Evolutionary conservation across 2,329 filamentous ascomycete species (phyloP), one percentile per base, ranked within the genome.

Genomic region (Sporothrix dimorphospora): DNA sequence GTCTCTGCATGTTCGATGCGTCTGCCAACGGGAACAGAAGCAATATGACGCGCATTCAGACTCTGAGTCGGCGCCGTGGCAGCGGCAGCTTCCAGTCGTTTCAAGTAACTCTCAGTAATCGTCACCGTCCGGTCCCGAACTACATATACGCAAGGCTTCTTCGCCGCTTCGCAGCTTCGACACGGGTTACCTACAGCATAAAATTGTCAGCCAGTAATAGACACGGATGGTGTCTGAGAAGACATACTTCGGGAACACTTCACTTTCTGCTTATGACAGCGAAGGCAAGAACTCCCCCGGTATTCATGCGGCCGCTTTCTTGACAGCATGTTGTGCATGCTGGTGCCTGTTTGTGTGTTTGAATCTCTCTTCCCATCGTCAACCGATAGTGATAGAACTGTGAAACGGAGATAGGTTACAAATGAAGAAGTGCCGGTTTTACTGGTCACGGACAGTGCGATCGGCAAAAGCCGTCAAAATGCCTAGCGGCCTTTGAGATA

Each of bases 251-350:
- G 21, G 3, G 71, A 51, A 30, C 66, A 72, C 30, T 72, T 70
- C 9, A 70, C 57, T 30, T 72, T 72, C 16, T 65, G 71, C 53
- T 57, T 72, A 21, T 72, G 51, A 57, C 71, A 72, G n/a, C 71
- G 55, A 53, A 72, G 40, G 24, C 71, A 72, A 3, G 66, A 65
- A 40, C 16, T 69, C 21, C 71, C 71, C 55, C 66, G 21, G 42
- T 72, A 72, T 19, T 72, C 71, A n/a, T 66, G 65, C 11, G 38
- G 55, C 2, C 21, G 47, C 12, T 51, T 55, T n/a, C 24, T 42
- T 7, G 30, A 21, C 6, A n/a, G 63, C 71, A 72, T 69, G 6
- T 16, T 61, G n/a, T 16, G 24, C 12, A 14, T 51, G 42, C 47
- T 34, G 3, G 30, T 34, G 30, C 30, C 3, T 34, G 30, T 34